Evolutionary conservation across 805 yeast species (phyloP), one percentile per base, ranked within the genome.

Genomic region (Kodamaea lidongshanica): DNA sequence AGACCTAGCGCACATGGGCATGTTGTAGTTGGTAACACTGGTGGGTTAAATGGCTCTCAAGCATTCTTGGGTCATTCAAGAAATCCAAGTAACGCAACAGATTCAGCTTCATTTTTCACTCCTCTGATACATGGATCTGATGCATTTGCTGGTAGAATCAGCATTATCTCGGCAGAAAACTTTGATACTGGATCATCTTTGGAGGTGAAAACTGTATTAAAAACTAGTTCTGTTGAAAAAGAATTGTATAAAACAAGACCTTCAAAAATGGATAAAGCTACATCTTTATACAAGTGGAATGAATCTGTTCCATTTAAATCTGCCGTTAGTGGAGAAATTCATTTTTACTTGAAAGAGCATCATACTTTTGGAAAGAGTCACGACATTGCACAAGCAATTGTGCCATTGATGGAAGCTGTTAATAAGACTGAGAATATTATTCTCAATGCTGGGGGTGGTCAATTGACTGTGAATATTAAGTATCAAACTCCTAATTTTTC

Each of bases 361-460:
- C 92, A 83, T 50, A 70, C 75, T 3, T 69, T 88, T 43, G 87
- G 94, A 21, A 77, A 79, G 47, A 79, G 74, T 42, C 60, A 63
- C 16, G 82, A 74, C 34, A 33, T 86, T 23, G 94, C 81, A 8
- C 65, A 65, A 27, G 76, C 75, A 6, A 62, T 72, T 21, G 44
- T 85, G 17, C 54, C 58, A 8, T 57, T 83, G 39, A 46, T 57
- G 23, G 78, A 78, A 11, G 67, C 58, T n/a, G 42, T 61, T 25
- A 74, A 72, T 39, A 61, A 54, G 18, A 52, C 56, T 12, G 70
- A 69, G 12, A 67, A 68, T 25, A 34, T 73, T 15, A 32, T 40
- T 9, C 37, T 61, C 23, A 48, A 61, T 22, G 39, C 61, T 12
- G 64, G 58, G 5, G 48, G 48, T 13, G 76, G 74, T 14, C 40